Evolutionary conservation across 192 early-diverging fungal genomes (phyloP), one percentile per base, ranked within the genome.

Genomic region (Kickxella alabastrina): DNA sequence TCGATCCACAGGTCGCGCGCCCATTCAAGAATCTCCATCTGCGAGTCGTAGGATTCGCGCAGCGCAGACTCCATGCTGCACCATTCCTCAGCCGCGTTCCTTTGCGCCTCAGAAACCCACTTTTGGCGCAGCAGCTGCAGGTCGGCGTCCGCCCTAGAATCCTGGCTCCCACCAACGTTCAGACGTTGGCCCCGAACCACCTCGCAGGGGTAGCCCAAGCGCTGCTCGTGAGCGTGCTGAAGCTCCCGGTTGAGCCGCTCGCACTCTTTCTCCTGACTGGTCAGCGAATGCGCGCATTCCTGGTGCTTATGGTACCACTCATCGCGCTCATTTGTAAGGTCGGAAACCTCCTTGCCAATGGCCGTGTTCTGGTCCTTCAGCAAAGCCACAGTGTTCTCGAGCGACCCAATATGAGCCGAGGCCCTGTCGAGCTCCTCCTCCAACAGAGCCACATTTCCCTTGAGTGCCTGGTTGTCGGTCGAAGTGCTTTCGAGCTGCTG

Each of bases 261-360:
- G 29, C 59, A 65, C 48, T 66, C 57, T 10, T 41, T 42, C 1
- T 57, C 45, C 45, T 65, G 57, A 22, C 52, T 47, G 26, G 39
- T 27, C n/a, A 66, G 41, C 7, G 57, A 31, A 25, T 55, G 47
- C 40, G 60, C 40, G 18, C 23, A 46, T 1, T 52, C 69, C 15
- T 52, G 6, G 27, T 29, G 48, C 44, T 72, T 50, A 34, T 72
- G 42, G 23, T 62, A 48, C 63, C 56, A 72, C n/a, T 63, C 69
- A 35, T 72, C 57, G 48, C 63, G 56, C 43, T 72, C 69, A 12
- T 12, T 32, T 12, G 6, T 32, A 12, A 32, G 31, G 12, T 32
- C 12, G 6, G 6, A 6, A 32, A 32, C 12, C 31, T 32, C 31
- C 6, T 12, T 32, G n/a, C n/a, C n/a, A n/a, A n/a, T n/a, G n/a